Evolutionary conservation across 2,329 filamentous ascomycete genomes (phyloP).

Genomic region (Aspergillus uvarum): DNA sequence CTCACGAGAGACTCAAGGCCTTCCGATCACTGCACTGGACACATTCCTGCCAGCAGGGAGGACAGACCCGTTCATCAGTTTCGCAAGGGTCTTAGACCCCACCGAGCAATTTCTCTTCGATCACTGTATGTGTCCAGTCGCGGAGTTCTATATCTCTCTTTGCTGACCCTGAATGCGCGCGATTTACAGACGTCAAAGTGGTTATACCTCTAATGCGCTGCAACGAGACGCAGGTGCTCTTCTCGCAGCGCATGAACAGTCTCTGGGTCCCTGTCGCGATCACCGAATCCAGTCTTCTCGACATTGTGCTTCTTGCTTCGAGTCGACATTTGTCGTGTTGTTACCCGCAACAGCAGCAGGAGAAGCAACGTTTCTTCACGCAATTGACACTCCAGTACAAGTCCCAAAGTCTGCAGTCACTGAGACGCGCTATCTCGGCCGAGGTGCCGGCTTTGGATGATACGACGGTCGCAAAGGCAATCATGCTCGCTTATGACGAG

Average conservation of each 20-base stretch:
- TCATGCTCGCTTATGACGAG: conserved; percentile 27
- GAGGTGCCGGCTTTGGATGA: conserved; percentile 18
- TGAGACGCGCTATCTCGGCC: not conserved
- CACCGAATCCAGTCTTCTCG: conserved; percentile 14
- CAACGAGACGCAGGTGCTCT: conserved; percentile 2
- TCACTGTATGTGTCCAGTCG: conserved; percentile 17
- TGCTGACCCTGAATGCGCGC: too few species aligned
- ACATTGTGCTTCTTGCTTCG: conserved; percentile 18
- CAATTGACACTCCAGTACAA: conserved; percentile 10
- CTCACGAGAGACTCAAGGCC: not conserved
- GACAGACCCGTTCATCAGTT: conserved; percentile 19
- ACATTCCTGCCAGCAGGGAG: conserved; percentile 7
- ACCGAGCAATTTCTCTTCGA: conserved; percentile 21
- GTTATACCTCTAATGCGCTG: conserved; percentile 12
- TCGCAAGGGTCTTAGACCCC: conserved; percentile 11
- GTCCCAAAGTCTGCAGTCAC: conserved; percentile 1
- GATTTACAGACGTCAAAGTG: not conserved
- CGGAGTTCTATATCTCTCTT: not conserved
- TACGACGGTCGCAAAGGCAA: conserved; percentile 18
- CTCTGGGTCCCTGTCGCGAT: conserved; percentile 16
- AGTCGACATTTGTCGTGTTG: conserved; percentile 15
- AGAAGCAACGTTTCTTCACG: not conserved
- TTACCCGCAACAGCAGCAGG: conserved; percentile 1
- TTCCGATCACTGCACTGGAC: not conserved
- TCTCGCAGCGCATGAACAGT: conserved; percentile 4